Evolutionary conservation across 805 yeast species (phyloP), one percentile per base, ranked within the genome.

Genomic region (Candida orba): DNA sequence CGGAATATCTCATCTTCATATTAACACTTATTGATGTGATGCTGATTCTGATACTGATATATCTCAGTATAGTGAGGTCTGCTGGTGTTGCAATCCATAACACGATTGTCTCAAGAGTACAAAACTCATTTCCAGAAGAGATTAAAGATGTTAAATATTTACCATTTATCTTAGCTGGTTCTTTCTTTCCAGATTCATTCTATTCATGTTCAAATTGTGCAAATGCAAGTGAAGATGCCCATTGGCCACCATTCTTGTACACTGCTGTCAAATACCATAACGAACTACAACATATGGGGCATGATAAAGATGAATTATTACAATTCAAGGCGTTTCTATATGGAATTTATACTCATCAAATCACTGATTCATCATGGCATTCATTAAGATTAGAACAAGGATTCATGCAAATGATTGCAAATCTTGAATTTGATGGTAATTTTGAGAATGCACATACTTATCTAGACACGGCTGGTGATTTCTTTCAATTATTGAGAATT

Each of bases 161-260:
- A 3, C 56, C 67, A 4, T 67, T 59, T 38, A 50, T 71, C n/a
- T 59, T 75, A 14, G 72, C 83, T 1, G 89, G 88, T 0, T 71
- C 84, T 0, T 81, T 82, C 54, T 78, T 75, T 52, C 89, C 89
- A 0, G 89, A 82, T 56, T 76, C 83, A 0, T 75, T 80, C 52
- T 82, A 82, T 58, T 67, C 73, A 31, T 82, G 88, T 57, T 39
- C 43, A 8, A 60, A 73, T 40, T 77, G 74, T 4, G 53, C 60
- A 23, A 68, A 71, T 10, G 71, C 71, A 3, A 82, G 84, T 4
- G 89, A 82, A 57, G 72, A 65, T 25, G 67, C 80, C 0, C 88
- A 81, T 54, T 81, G 89, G 88, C 86, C 87, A 0, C 80, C 81
- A 1, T 81, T 80, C 52, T 51, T 81, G 13, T 58, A 64, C 5